A percentile compares a stretch with the other conserved stretches of the same genome.
Conservation (phyloP, 208 protist genomes). For the Acanthamoeba lenticulata region DNA sequence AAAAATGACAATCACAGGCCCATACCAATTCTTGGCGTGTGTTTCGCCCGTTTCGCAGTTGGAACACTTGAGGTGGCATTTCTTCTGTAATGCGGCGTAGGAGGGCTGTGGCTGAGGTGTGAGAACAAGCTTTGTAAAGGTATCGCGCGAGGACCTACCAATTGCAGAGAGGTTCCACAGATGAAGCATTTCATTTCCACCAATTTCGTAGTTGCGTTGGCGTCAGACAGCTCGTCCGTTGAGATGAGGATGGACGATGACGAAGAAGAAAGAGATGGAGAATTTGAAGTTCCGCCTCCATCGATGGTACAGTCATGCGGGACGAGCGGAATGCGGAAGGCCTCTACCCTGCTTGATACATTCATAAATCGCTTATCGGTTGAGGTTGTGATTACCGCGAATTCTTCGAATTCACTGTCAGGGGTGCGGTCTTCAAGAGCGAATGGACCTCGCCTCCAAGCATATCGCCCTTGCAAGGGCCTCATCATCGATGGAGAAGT, state of each 20-base stretch:
- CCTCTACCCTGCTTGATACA: neutral
- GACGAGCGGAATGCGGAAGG: neutral
- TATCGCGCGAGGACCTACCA: neutral
- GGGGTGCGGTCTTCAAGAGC: conserved; percentile 5
- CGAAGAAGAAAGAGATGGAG: neutral
- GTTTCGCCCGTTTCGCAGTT: conserved; percentile 39
- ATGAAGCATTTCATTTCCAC: conserved; percentile 58
- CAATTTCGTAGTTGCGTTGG: neutral
- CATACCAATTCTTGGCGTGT: conserved; percentile 35
- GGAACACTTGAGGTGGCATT: conserved; percentile 58
- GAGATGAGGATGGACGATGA: conserved; percentile 17
- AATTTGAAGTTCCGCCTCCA: neutral
- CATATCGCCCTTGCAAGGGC: neutral
- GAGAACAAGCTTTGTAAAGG: neutral
- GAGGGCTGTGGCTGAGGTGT: conserved; percentile 1
- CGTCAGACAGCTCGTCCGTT: neutral
- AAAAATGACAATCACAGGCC: neutral
- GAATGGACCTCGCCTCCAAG: neutral
- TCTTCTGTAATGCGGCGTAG: conserved; percentile 49
- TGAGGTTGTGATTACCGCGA: neutral
- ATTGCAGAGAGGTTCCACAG: conserved; percentile 1
- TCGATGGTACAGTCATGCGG: too few species aligned
- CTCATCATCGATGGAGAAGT: neutral
- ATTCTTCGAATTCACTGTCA: conserved; percentile 30
- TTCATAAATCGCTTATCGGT: neutral